Percentiles rank a stretch among this genome's conserved stretches.
phyloP scores from a whole-genome alignment of 2,329 filamentous ascomycete species.

The Arthrobotrys sinensis region DNA sequence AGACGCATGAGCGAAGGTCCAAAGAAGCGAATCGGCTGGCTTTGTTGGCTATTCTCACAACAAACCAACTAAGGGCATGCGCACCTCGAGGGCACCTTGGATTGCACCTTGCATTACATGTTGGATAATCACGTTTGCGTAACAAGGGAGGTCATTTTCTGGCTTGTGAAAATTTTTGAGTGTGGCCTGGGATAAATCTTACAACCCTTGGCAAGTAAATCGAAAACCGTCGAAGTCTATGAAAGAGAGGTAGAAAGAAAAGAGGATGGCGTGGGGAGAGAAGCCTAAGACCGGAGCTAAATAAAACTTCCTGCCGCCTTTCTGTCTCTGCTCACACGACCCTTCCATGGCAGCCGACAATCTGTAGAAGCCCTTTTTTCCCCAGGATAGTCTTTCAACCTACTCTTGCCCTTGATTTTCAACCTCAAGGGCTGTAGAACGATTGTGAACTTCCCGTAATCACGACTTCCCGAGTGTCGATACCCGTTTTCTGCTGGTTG shows the following conservation, averaged over 20 bases:
- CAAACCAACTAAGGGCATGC: slow-evolving; percentile 18
- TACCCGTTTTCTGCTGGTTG: slow-evolving; percentile 12
- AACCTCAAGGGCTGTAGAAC: slow-evolving; percentile 55
- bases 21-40: slow-evolving; percentile 56
- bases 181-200: slow-evolving; percentile 35
- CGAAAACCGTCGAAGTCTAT: slow-evolving; percentile 37
- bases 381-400: slow-evolving; percentile 51
- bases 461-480: slow-evolving; percentile 15
- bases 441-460: slow-evolving; percentile 8
- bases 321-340: slow-evolving; percentile 53
- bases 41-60: slow-evolving; percentile 30
- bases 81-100: slow-evolving; percentile 21
- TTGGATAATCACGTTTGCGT: slow-evolving; percentile 51
- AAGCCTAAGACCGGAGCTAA: slow-evolving; percentile 40
- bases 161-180: slow-evolving; percentile 59
- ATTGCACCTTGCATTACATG: slow-evolving; percentile 44
- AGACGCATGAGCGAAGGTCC: slow-evolving; percentile 24
- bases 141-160: slow-evolving; percentile 29
- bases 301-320: slow-evolving; percentile 23
- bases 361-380: slow-evolving; percentile 36
- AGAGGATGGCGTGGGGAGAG: slow-evolving; percentile 34
- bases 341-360: slow-evolving; percentile 41
- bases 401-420: slow-evolving; percentile 57
- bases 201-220: slow-evolving; percentile 35
- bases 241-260: neutral